These are phyloP conservation scores for Nadsonia commutata DNA, from an alignment of 1,139 yeast species.

Conservation along the genomic window DNA sequence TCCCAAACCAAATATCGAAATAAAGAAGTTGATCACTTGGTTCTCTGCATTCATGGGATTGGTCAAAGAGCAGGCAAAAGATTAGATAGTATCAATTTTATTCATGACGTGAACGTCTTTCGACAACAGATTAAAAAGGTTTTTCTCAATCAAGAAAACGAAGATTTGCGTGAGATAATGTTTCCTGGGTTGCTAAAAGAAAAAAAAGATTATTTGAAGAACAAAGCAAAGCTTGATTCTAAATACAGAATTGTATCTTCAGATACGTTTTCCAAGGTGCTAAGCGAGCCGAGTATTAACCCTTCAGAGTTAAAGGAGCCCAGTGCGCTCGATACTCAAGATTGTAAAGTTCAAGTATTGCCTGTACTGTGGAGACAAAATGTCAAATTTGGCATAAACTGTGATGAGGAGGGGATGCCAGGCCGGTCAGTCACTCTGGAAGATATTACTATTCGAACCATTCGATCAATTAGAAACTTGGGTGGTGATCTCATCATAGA, in stretches of 20 bases:
- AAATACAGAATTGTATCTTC: not conserved
- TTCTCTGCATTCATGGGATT: conserved; percentile 78
- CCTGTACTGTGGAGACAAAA: conserved; percentile 15
- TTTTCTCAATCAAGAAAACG: conserved; percentile 29
- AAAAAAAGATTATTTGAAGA: not conserved
- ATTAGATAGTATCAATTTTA: conserved; percentile 68
- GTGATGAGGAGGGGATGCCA: conserved; percentile 18
- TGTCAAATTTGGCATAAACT: conserved; percentile 3
- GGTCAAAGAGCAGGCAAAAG: conserved; percentile 71
- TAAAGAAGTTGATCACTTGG: conserved; percentile 45
- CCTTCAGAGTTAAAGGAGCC: conserved; percentile 14
- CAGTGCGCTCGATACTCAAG: conserved; percentile 33
- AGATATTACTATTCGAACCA: conserved; percentile 63
- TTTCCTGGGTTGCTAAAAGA: not conserved
- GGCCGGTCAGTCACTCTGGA: conserved; percentile 43
- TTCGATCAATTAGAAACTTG: conserved; percentile 56
- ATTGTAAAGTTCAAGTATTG: conserved; percentile 8
- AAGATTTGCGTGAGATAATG: conserved; percentile 18
- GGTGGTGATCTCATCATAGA: conserved; percentile 79
- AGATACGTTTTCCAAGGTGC: not conserved
- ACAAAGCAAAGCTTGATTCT: not conserved
- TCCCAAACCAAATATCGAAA: conserved; percentile 1
- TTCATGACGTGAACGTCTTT: conserved; percentile 62
- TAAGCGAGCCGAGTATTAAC: conserved; percentile 20
- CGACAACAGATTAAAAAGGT: conserved; percentile 50